Evolutionary conservation across 768 basidiomycete species (phyloP).

Genomic region (Tricholoma hemisulphureum): DNA sequence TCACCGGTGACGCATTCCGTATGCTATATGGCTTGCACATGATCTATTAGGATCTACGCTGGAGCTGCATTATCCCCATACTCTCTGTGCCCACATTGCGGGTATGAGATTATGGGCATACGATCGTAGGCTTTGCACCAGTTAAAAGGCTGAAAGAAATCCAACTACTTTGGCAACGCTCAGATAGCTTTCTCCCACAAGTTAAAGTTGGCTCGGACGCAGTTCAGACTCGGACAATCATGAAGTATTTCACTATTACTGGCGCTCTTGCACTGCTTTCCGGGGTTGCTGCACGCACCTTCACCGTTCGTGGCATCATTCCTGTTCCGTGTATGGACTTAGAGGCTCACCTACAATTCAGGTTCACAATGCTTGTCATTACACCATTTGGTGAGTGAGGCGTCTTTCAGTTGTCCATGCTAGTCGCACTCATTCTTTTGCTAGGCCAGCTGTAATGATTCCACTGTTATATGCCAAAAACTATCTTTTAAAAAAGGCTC

Average conservation of each 20-base stretch:
- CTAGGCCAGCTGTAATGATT: slow-evolving; percentile 39
- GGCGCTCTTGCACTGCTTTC: slow-evolving; percentile 20
- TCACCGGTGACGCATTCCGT: no score
- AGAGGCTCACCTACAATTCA: slow-evolving; percentile 9
- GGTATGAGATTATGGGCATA: no score
- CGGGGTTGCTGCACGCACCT: slow-evolving; percentile 48
- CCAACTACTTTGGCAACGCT: no score
- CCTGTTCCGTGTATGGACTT: not conserved
- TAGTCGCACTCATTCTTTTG: not conserved
- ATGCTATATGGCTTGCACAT: no score
- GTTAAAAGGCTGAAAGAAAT: no score
- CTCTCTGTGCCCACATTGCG: no score
- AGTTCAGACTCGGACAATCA: no score
- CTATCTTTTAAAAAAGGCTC: not conserved
- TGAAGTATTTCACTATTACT: slow-evolving; percentile 27
- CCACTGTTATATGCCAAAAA: not conserved
- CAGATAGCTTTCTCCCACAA: not conserved
- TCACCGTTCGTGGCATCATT: slow-evolving; percentile 40
- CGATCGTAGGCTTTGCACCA: no score
- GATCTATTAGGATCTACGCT: no score
- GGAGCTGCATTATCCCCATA: no score
- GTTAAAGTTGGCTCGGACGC: no score
- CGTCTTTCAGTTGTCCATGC: not conserved
- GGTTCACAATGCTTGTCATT: slow-evolving; percentile 62
- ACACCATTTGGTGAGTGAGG: slow-evolving; percentile 62